Evolutionary conservation across 176 grass and related monocot species (phyloP).

Genomic region (Paspalum notatum): DNA sequence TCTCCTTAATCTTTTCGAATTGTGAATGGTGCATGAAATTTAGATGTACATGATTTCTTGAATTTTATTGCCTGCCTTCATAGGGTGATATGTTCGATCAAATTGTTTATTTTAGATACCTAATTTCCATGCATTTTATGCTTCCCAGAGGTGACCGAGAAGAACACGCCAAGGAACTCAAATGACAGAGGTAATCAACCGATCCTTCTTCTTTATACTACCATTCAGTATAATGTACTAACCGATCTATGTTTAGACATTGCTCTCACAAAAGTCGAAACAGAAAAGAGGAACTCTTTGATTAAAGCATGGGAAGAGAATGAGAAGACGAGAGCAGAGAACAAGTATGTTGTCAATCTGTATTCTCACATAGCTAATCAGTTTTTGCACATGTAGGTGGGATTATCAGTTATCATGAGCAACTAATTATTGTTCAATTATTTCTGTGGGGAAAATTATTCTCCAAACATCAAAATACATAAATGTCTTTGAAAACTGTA

Average conservation of each 20-base stretch:
- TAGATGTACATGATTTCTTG: neutral
- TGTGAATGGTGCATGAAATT: neutral
- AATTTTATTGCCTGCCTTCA: neutral
- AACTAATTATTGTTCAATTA: neutral
- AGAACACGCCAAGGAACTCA: constrained; percentile 43
- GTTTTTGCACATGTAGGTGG: neutral
- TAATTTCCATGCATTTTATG: neutral
- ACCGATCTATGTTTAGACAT: constrained; percentile 49
- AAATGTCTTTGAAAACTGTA: neutral
- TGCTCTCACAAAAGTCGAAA: constrained; percentile 68
- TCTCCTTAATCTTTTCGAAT: neutral
- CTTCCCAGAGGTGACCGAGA: constrained; percentile 46
- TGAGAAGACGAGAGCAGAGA: constrained; percentile 77
- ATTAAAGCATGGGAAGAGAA: constrained; percentile 92
- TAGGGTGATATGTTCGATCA: neutral
- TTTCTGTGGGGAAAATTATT: neutral
- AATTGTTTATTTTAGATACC: neutral
- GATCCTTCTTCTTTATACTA: neutral
- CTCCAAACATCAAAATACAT: neutral
- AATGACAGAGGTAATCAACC: constrained; percentile 59
- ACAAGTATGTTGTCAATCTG: constrained; percentile 56
- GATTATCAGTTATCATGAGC: neutral
- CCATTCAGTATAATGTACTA: neutral
- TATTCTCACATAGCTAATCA: neutral
- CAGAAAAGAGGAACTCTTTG: constrained; percentile 67